phyloP scores from a whole-genome alignment of 495 filamentous ascomycete species.

The Penicillium longicatenatum region DNA sequence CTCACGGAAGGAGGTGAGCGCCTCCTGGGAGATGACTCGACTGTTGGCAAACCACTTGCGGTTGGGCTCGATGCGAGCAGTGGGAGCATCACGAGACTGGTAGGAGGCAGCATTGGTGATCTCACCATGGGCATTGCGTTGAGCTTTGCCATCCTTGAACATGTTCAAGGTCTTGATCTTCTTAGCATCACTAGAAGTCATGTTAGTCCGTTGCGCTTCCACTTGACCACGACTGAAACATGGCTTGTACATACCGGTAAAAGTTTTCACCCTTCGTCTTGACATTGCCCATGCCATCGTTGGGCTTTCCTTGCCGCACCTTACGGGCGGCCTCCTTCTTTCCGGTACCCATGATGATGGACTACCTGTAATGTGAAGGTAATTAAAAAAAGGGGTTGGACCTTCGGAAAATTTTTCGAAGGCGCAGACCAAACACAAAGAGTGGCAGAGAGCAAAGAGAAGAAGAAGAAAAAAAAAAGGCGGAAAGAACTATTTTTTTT shows the following conservation, averaged over 20 bases:
- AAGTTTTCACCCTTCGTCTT: conserved; percentile 95
- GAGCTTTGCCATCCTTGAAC: conserved; percentile 78
- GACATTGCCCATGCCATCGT: conserved; percentile 87
- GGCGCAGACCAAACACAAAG: conserved; percentile 33
- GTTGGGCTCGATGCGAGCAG: conserved; percentile 89
- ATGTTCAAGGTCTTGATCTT: conserved; percentile 84
- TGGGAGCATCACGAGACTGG: conserved; percentile 77
- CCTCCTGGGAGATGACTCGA: conserved; percentile 67
- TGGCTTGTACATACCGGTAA: conserved; percentile 61
- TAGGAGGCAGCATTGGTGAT: conserved; percentile 82
- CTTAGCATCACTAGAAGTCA: conserved; percentile 66
- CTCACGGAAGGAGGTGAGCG: conserved; percentile 80
- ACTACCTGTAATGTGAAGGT: conserved; percentile 20
- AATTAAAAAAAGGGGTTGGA: conserved; percentile 16
- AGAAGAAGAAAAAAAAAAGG: conserved; percentile 35
- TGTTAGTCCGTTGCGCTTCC: conserved; percentile 19
- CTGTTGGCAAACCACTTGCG: conserved; percentile 83
- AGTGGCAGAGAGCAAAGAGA: conserved; percentile 41
- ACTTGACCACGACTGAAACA: background rate
- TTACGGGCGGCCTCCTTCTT: conserved; percentile 91
- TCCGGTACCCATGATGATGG: conserved; percentile 77
- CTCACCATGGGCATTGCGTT: conserved; percentile 72
- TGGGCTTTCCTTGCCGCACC: conserved; percentile 75
- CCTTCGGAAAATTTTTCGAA: conserved; percentile 31
- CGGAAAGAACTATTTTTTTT: conserved; percentile 36